A percentile compares a stretch with the other conserved stretches of the same genome.
These are phyloP conservation scores for Copromyces sp. DNA, from an alignment of 495 filamentous ascomycete species.

Conservation along the genomic window DNA sequence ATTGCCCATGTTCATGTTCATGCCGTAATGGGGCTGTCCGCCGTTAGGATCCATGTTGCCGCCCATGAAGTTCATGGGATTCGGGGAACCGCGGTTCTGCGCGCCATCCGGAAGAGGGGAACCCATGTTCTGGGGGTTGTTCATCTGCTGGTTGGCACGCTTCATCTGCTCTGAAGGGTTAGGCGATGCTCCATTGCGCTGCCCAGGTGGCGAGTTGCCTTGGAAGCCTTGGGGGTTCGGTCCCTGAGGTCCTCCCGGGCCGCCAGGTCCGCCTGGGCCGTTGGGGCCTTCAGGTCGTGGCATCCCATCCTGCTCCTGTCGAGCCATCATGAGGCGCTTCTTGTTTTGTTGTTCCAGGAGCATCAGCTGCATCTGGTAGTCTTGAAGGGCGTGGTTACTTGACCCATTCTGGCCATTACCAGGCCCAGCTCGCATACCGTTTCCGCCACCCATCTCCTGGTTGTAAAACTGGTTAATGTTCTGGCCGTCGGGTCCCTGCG, in stretches of 20 bases:
- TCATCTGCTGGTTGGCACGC: slow-evolving; percentile 82
- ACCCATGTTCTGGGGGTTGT: slow-evolving; percentile 55
- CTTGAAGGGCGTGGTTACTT: slow-evolving; percentile 90
- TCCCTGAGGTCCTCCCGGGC: slow-evolving; percentile 36
- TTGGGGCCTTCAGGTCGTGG: slow-evolving; percentile 47
- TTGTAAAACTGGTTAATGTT: slow-evolving; percentile 60
- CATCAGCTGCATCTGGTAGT: slow-evolving; percentile 99
- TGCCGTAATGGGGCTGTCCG: slow-evolving; percentile 13
- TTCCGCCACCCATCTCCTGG: slow-evolving; percentile 40
- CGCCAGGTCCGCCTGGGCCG: slow-evolving; percentile 44
- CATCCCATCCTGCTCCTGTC: slow-evolving; percentile 75
- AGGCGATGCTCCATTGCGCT: slow-evolving; percentile 73
- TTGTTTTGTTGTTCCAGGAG: slow-evolving; percentile 98
- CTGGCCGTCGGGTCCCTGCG: slow-evolving; percentile 55
- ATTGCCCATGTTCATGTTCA: slow-evolving; percentile 35
- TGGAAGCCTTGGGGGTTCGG: slow-evolving; percentile 45
- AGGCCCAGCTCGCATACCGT: slow-evolving; percentile 44
- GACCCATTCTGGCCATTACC: slow-evolving; percentile 45
- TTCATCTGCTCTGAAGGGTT: slow-evolving; percentile 86
- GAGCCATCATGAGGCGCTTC: slow-evolving; percentile 90
- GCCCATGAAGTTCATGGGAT: slow-evolving; percentile 64
- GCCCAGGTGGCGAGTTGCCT: slow-evolving; percentile 74
- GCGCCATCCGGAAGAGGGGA: slow-evolving; percentile 72
- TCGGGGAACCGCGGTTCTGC: slow-evolving; percentile 73
- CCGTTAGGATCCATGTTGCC: slow-evolving; percentile 50